These are phyloP conservation scores for Silene latifolia DNA, from an alignment of 148 eudicot species.

Conservation along the genomic window DNA sequence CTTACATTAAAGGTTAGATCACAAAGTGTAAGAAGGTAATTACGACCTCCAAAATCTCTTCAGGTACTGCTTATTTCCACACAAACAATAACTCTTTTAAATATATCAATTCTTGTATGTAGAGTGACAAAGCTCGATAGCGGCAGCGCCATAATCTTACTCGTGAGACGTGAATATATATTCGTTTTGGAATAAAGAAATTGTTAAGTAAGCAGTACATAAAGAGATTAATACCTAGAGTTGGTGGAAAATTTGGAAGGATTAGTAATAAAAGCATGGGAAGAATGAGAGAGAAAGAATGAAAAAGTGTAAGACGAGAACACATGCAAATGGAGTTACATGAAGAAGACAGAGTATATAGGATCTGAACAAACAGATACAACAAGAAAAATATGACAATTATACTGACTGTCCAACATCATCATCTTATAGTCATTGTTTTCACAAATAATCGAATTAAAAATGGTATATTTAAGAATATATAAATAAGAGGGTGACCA, in stretches of 20 bases:
- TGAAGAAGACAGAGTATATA: constrained; percentile 10
- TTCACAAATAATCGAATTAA: not conserved
- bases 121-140: too few species aligned
- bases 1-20: too few species aligned
- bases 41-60: too few species aligned
- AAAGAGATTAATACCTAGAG: constrained; percentile 53
- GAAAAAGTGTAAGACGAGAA: constrained; percentile 39
- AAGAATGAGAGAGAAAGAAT: constrained; percentile 20
- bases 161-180: too few species aligned
- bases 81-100: too few species aligned
- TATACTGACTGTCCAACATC: constrained; percentile 22
- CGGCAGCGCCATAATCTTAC: too few species aligned
- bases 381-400: constrained; percentile 23
- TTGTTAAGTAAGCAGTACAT: too few species aligned
- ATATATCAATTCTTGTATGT: too few species aligned
- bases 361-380: not conserved
- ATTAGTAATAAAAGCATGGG: constrained; percentile 30
- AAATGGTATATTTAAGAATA: constrained; percentile 5
- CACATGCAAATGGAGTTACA: constrained; percentile 52
- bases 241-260: constrained; percentile 67
- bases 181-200: too few species aligned
- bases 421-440: not conserved
- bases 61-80: too few species aligned
- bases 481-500: not conserved
- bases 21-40: too few species aligned